Base-by-base conservation (phyloP, 768 basidiomycete species). In the Agrocybe pediades region DNA sequence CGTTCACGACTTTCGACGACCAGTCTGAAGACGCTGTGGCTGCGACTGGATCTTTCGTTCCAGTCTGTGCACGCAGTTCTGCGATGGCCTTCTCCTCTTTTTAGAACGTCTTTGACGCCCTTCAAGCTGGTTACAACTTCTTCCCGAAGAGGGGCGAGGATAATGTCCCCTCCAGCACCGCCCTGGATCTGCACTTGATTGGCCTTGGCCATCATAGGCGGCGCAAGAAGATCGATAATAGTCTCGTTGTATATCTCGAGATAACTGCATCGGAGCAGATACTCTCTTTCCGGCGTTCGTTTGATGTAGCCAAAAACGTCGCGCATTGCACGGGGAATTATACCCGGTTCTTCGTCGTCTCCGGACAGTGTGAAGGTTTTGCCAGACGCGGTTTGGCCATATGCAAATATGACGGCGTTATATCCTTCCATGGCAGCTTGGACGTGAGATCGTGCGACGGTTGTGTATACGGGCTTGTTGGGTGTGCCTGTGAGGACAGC, bases 221-320 rank as follows among this genome's bases (percentile, higher is more conserved):
- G 87, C 0, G 90, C 87, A 9, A 99, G 84, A 1, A 99, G 74
- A 62, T 96, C 93, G 59, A 90, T 81, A 44, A 95, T 87, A 0
- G 82, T 79, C 66, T 96, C 93, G 70, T 98, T 99, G 76, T 98
- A 99, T 43, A 99, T 95, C 65, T 98, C 97, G 46, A 99, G 85
- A 67, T 98, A 98, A 6, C 92, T 92, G 66, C 95, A 96, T 16
- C 95, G 86, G 7, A 99, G 80, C n/a, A 98, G 83, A 70, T 94
- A 98, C 65, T 96, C 93, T 36, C 95, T 81, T 25, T 81, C 75
- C 0, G 90, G 82, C 0, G 90, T 92, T 44, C 78, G 77, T 36
- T 83, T 83, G 68, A 96, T 96, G 66, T 82, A 87, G 0, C 81
- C 78, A 69, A 98, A 98, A 1, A 99, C 87, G 56, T 98, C 95